Base-by-base conservation (phyloP, 352 stramenopile genomes). In the Pythium brachiatum region DNA sequence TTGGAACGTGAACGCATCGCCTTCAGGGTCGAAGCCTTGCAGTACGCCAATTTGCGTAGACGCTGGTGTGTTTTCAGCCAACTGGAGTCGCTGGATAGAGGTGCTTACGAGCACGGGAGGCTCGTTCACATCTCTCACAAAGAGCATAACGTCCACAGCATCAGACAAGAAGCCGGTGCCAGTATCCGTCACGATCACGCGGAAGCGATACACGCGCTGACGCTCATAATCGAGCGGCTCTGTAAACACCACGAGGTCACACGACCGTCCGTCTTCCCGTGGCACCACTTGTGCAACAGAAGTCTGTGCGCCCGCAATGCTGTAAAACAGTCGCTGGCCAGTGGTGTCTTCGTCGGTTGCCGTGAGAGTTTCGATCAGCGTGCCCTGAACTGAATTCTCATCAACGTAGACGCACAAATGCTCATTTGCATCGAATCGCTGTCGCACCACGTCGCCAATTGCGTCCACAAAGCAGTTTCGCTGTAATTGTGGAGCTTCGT, bases 381-480 rank as follows among this genome's bases (percentile, higher is more conserved):
- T 69, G 7, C 58, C 69, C 29, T 66, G 26, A 12, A 41, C 23
- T 9, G 63, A 1, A 50, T 83, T 76, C 60, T 88, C 79, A 11
- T 60, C 48, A 1, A 72, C 66, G 55, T 72, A 58, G 6, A 86
- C 4, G 20, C 79, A 88, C 2, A 86, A 58, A 18, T 88, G 73
- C 13, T 78, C 51, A 57, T 88, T 88, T 3, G 39, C 57, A 53
- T 86, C 71, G 41, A 72, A 77, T 7, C 69, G 73, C 39, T 86
- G 55, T 16, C 66, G 69, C 7, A 62, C 44, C 0, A 64, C 60
- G 6, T 73, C 64, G 44, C 78, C 59, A 7, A 69, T 44, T 12
- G 48, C 1, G 34, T 75, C 64, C 7, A 88, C 73, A 50, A 69
- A 77, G 59, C 79, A 88, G 32, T 86, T 88, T 16, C 79, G 73